Conservation (phyloP, 306 rosid genomes). For the Ziziphus jujuba region DNA sequence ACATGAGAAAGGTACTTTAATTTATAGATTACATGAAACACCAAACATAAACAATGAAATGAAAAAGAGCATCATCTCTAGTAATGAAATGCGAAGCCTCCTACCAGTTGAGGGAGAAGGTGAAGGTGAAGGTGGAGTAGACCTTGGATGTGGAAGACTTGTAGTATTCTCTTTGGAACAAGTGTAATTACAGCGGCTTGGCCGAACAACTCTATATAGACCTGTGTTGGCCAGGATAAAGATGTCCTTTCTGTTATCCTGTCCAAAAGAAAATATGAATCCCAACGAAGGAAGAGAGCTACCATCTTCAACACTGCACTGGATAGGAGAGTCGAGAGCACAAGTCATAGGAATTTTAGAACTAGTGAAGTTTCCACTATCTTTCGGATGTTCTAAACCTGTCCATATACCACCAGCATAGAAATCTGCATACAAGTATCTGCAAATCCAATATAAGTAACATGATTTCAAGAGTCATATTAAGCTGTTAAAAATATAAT, state of each 20-base stretch:
- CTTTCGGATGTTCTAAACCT: conserved; percentile 58
- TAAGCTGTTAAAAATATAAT: background rate
- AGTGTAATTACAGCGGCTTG: conserved; percentile 75
- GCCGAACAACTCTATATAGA: conserved; percentile 70
- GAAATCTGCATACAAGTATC: conserved; percentile 81
- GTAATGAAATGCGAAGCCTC: conserved; percentile 4
- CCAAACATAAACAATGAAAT: conserved; percentile 8
- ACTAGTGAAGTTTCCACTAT: conserved; percentile 72
- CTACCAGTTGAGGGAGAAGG: conserved; percentile 11
- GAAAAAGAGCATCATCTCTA: conserved; percentile 14
- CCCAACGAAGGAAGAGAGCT: conserved; percentile 61
- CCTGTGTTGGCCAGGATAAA: conserved; percentile 64
- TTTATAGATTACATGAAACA: background rate
- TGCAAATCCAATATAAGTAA: conserved; percentile 14
- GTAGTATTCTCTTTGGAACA: conserved; percentile 64
- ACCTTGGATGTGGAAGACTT: conserved; percentile 3
- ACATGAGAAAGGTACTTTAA: background rate
- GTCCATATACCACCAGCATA: conserved; percentile 76
- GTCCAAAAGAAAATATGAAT: conserved; percentile 69
- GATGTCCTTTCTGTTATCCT: conserved; percentile 76
- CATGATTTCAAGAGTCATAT: background rate
- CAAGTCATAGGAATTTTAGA: conserved; percentile 63
- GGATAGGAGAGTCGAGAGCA: conserved; percentile 61
- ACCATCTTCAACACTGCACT: conserved; percentile 51
- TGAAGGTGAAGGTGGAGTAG: conserved; percentile 26